Evolutionary conservation across 148 eudicot species (phyloP).

Genomic region (Diospyros lotus): DNA sequence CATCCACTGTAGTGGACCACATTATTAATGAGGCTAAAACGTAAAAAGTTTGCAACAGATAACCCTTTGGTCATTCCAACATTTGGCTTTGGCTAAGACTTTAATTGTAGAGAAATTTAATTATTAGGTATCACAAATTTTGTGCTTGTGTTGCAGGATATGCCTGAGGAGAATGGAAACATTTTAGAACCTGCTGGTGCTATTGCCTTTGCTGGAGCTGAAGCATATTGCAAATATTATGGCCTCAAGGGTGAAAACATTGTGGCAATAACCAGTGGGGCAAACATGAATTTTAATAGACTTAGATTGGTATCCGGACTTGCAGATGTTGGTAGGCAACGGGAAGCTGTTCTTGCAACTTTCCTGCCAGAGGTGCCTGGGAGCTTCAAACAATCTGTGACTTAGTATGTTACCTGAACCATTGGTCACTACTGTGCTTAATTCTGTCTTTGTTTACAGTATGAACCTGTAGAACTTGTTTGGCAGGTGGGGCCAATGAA

Average conservation of each 20-base stretch:
- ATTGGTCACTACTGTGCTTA: neutral
- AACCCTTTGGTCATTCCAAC: neutral
- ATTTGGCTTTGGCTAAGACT: neutral
- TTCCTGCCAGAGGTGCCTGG: conserved; percentile 86
- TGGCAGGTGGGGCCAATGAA: conserved; percentile 92
- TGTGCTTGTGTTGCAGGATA: conserved; percentile 49
- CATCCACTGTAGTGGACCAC: too few species aligned
- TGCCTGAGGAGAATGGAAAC: conserved; percentile 98
- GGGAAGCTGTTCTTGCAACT: conserved; percentile 96
- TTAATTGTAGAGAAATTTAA: neutral
- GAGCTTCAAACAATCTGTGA: conserved; percentile 66
- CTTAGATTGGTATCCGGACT: conserved; percentile 93
- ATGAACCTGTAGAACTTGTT: conserved; percentile 10
- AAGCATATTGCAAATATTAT: conserved; percentile 93
- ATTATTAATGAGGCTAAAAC: too few species aligned
- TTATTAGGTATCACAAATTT: neutral
- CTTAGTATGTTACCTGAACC: conserved; percentile 40
- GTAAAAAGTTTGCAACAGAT: neutral
- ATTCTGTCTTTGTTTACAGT: neutral
- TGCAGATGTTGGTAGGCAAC: conserved; percentile 95
- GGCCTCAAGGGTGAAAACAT: conserved; percentile 76
- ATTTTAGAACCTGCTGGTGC: conserved; percentile 99
- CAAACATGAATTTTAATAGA: conserved; percentile 97
- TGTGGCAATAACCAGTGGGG: conserved; percentile 88
- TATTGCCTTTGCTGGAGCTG: conserved; percentile 98